phyloP scores from a whole-genome alignment of 495 filamentous ascomycete genomes.

The Wilcoxina mikolae region DNA sequence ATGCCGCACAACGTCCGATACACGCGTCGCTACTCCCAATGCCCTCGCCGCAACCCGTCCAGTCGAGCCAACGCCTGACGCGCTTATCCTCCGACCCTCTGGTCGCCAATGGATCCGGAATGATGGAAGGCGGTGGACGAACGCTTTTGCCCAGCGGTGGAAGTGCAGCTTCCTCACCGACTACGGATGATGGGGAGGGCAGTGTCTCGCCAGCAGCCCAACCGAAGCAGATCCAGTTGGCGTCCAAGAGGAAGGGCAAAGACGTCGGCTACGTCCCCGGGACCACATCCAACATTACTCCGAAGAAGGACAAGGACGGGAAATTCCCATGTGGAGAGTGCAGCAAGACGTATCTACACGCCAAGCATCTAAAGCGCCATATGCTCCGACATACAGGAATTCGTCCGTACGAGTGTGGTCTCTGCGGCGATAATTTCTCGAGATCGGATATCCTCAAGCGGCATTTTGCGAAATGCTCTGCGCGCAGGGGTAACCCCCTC shows the following conservation, averaged over 20 bases:
- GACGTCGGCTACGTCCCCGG: conserved; percentile 30
- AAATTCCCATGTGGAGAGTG: conserved; percentile 97
- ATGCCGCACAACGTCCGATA: conserved; percentile 13
- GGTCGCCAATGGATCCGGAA: conserved; percentile 4
- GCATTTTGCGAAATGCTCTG: conserved; percentile 96
- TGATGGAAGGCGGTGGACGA: conserved; percentile 3
- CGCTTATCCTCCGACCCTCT: conserved; percentile 2
- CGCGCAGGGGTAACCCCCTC: conserved; percentile 84
- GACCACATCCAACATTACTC: conserved; percentile 63
- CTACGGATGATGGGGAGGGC: conserved; percentile 4
- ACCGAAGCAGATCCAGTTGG: neutral
- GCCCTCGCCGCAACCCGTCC: conserved; percentile 12
- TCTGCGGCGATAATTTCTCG: conserved; percentile 97
- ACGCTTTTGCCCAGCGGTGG: conserved; percentile 9
- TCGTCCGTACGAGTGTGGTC: conserved; percentile 88
- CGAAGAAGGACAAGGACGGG: conserved; percentile 84
- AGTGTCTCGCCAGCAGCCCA: neutral
- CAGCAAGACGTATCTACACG: conserved; percentile 92
- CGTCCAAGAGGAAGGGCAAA: neutral
- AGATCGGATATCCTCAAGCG: conserved; percentile 96
- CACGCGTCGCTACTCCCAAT: conserved; percentile 20
- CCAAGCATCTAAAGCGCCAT: conserved; percentile 95
- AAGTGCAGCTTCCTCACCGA: conserved; percentile 8
- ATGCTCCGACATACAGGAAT: conserved; percentile 88
- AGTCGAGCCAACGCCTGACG: conserved; percentile 9